These are phyloP conservation scores for Aspergillus sp. DNA, from an alignment of 2,329 filamentous ascomycete genomes.

Conservation along the genomic window DNA sequence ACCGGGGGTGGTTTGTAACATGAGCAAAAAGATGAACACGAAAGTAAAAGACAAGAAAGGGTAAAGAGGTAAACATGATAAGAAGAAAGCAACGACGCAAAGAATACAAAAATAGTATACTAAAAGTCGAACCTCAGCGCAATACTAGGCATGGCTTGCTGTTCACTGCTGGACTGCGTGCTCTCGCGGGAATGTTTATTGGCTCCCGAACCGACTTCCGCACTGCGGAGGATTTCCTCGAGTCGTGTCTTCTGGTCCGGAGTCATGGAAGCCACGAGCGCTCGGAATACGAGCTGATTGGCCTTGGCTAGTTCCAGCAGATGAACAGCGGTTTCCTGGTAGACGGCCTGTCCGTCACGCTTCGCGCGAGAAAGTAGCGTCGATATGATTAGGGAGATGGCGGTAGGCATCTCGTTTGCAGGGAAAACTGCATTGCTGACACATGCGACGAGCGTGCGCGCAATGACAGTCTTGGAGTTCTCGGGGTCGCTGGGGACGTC, in stretches of 20 bases:
- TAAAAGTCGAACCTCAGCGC: slow-evolving; percentile 93
- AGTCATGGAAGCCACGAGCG: slow-evolving; percentile 70
- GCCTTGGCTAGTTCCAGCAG: slow-evolving; percentile 78
- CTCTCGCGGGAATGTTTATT: slow-evolving; percentile 44
- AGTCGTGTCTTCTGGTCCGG: slow-evolving; percentile 72
- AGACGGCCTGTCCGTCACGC: slow-evolving; percentile 59
- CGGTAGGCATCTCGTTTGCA: slow-evolving; percentile 41
- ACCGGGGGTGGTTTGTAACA: background rate
- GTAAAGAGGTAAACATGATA: background rate
- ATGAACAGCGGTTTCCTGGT: slow-evolving; percentile 72
- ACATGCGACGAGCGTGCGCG: slow-evolving; percentile 75
- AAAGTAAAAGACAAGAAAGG: background rate
- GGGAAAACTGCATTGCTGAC: slow-evolving; percentile 50
- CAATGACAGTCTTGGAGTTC: slow-evolving; percentile 68
- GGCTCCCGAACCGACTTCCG: slow-evolving; percentile 50
- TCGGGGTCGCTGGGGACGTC: slow-evolving; percentile 70
- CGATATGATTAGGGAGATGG: slow-evolving; percentile 75
- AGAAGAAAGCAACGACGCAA: background rate
- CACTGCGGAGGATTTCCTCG: slow-evolving; percentile 72
- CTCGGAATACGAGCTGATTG: slow-evolving; percentile 72
- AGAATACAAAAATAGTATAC: background rate
- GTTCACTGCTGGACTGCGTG: slow-evolving; percentile 53
- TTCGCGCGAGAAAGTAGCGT: slow-evolving; percentile 72
- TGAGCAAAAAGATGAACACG: background rate
- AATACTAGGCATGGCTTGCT: slow-evolving; percentile 70